A percentile compares a stretch with the other conserved stretches of the same genome.
Conservation (phyloP, 2,329 filamentous ascomycete genomes). For the Plenodomus lindquistii region DNA sequence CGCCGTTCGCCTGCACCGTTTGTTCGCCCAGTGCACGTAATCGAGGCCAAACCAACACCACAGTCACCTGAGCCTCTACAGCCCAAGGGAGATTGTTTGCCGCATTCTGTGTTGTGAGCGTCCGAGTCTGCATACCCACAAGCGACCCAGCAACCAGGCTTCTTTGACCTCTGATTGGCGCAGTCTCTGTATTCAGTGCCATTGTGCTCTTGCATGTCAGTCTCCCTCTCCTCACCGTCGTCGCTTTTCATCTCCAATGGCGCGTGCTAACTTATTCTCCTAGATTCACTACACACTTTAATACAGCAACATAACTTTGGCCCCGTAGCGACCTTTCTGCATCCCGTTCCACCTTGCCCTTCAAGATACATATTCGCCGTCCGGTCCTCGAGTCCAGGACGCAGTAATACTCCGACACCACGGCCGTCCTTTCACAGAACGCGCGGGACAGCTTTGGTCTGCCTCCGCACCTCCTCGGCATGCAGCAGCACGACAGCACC, state of each 20-base stretch:
- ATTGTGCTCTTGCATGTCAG: constrained; percentile 38
- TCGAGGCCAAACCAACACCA: constrained; percentile 6
- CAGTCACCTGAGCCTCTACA: constrained; percentile 2
- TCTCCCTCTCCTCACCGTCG: constrained; percentile 5
- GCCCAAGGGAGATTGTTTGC: constrained; percentile 3
- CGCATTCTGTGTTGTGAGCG: constrained; percentile 14
- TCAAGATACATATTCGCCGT: constrained; percentile 45
- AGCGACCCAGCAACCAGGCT: constrained; percentile 23
- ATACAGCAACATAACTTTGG: constrained; percentile 34
- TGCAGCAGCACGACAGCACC: constrained; percentile 81
- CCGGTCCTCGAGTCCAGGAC: constrained; percentile 55
- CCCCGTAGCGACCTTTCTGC: constrained; percentile 25
- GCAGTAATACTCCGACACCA: constrained; percentile 68
- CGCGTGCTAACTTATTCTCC: constrained; percentile 15
- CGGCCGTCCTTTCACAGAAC: constrained; percentile 77
- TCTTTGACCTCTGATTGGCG: constrained; percentile 33
- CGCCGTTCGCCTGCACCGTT: constrained; percentile 21
- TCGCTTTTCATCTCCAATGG: background rate
- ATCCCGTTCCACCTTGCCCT: constrained; percentile 36
- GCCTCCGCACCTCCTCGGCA: constrained; percentile 80
- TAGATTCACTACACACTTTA: constrained; percentile 37
- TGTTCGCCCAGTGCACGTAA: constrained; percentile 26
- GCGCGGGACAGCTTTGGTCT: constrained; percentile 83
- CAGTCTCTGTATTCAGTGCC: constrained; percentile 30
- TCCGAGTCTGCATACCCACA: constrained; percentile 17